These are phyloP conservation scores for Coniochaeta sp. DNA, from an alignment of 2,329 filamentous ascomycete genomes.

Conservation along the genomic window DNA sequence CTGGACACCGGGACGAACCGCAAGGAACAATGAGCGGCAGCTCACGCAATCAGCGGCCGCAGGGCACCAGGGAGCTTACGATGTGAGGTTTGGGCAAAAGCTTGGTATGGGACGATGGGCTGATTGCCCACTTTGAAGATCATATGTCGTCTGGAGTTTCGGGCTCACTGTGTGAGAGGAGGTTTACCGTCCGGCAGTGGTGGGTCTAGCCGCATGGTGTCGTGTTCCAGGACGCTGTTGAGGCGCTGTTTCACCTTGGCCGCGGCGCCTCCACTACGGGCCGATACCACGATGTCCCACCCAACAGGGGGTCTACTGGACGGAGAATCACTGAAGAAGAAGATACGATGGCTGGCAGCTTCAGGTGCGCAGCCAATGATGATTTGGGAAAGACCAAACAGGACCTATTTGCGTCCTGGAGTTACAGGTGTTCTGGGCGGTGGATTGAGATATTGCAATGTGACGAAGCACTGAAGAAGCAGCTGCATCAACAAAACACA, in stretches of 20 bases:
- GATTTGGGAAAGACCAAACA: background rate
- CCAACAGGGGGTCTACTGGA: background rate
- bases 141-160: background rate
- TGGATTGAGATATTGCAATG: background rate
- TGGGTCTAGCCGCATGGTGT: background rate
- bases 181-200: background rate
- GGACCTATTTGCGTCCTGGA: background rate
- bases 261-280: conserved; percentile 1
- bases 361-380: background rate
- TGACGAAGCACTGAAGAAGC: too few species aligned
- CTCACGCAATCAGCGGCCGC: background rate
- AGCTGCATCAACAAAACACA: too few species aligned
- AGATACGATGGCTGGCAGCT: too few species aligned
- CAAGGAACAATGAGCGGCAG: background rate
- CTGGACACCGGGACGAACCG: background rate
- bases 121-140: conserved; percentile 2
- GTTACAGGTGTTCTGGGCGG: background rate
- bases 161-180: background rate
- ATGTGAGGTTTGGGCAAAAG: background rate
- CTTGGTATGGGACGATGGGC: conserved; percentile 3
- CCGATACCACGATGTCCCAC: background rate
- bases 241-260: conserved; percentile 27
- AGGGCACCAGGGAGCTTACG: background rate
- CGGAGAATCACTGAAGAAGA: too few species aligned
- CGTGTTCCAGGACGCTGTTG: conserved; percentile 8